phyloP scores from a whole-genome alignment of 2,329 filamentous ascomycete genomes.

The Diatrype stigma region DNA sequence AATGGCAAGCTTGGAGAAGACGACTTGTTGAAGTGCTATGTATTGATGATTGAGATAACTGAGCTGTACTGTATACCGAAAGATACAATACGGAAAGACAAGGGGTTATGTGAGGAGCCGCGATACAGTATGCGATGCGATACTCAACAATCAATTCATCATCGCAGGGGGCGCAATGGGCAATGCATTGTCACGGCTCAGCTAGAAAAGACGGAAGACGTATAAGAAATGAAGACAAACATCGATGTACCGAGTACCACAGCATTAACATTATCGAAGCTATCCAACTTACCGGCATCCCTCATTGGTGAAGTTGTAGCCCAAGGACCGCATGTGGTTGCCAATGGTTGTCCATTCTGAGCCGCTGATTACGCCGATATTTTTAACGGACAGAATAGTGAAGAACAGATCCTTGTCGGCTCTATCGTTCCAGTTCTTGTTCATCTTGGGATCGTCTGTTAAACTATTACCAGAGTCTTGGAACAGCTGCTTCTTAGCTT shows the following conservation, averaged over 20 bases:
- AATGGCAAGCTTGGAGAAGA: too few relatives aligned
- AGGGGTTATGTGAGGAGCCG: too few relatives aligned
- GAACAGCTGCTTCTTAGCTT: conserved; percentile 10
- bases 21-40: too few relatives aligned
- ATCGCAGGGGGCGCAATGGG: too few relatives aligned
- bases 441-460: conserved; percentile 36
- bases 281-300: conserved; percentile 53
- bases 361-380: conserved; percentile 60
- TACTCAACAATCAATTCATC: too few relatives aligned
- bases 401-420: conserved; percentile 62
- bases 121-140: too few relatives aligned
- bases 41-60: too few relatives aligned
- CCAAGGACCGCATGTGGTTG: conserved; percentile 54
- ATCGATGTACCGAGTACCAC: background rate
- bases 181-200: too few relatives aligned
- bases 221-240: too few relatives aligned
- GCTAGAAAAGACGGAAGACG: too few relatives aligned
- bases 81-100: too few relatives aligned
- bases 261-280: conserved; percentile 1
- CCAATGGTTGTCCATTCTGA: conserved; percentile 60
- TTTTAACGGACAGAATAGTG: conserved; percentile 58
- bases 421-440: conserved; percentile 58
- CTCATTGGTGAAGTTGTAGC: conserved; percentile 62
- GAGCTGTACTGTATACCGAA: too few relatives aligned
- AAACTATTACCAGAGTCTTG: background rate